Conservation (phyloP, 768 basidiomycete genomes). For the Rhodotorula paludigena region DNA sequence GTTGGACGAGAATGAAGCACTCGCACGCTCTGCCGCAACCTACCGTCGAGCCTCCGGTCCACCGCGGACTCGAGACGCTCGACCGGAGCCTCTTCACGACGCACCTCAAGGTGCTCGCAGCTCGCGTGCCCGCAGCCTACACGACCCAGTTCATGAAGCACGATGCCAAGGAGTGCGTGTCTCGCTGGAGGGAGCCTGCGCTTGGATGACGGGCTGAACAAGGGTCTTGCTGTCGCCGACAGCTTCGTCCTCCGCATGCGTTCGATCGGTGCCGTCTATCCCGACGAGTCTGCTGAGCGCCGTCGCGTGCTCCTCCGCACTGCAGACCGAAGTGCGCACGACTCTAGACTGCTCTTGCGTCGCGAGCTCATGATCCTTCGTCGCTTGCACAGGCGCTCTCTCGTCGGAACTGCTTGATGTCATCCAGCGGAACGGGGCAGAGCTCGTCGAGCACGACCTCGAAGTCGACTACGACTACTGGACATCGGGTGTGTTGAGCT, state of each 20-base stretch:
- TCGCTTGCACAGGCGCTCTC: slow-evolving; percentile 61
- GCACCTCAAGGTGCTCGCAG: slow-evolving; percentile 27
- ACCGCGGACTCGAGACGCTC: slow-evolving; percentile 32
- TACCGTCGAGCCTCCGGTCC: slow-evolving; percentile 23
- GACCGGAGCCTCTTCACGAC: slow-evolving; percentile 31
- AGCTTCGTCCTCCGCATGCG: slow-evolving; percentile 35
- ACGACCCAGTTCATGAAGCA: slow-evolving; percentile 32
- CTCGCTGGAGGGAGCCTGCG: no score
- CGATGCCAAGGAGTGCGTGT: slow-evolving; percentile 34
- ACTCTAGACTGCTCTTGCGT: not conserved
- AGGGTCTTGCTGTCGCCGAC: not conserved
- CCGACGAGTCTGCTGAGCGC: slow-evolving; percentile 23
- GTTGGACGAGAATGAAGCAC: not conserved
- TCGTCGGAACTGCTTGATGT: slow-evolving; percentile 56
- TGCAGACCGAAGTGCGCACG: slow-evolving; percentile 13
- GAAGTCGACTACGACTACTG: slow-evolving; percentile 79
- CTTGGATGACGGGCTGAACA: not conserved
- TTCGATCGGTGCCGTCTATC: slow-evolving; percentile 18
- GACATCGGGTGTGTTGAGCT: slow-evolving; percentile 62
- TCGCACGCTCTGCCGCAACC: not conserved
- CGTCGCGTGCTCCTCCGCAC: slow-evolving; percentile 33
- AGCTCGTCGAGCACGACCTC: slow-evolving; percentile 56
- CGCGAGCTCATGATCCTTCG: slow-evolving; percentile 10
- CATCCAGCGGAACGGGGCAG: slow-evolving; percentile 57
- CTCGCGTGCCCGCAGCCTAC: slow-evolving; percentile 22